Conservation (phyloP, 2,329 filamentous ascomycete genomes). For the Venturia aucupariae region DNA sequence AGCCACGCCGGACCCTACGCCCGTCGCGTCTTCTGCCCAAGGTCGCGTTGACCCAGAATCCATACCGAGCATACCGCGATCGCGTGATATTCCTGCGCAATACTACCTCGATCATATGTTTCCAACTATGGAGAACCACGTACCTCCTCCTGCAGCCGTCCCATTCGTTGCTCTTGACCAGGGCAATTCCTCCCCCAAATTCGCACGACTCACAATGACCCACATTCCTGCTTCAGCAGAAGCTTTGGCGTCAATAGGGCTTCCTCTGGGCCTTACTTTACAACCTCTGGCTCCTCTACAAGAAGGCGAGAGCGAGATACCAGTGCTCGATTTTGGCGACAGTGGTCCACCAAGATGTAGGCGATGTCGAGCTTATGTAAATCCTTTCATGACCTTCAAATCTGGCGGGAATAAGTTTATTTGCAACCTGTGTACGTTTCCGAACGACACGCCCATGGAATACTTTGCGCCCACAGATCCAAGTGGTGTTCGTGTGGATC, state of each 20-base stretch:
- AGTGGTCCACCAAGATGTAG: slow-evolving; percentile 81
- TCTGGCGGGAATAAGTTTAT: slow-evolving; percentile 93
- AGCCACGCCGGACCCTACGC: slow-evolving; percentile 22
- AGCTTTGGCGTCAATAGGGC: slow-evolving; percentile 65
- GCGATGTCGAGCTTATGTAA: slow-evolving; percentile 92
- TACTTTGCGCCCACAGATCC: slow-evolving; percentile 91
- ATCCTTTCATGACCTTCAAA: slow-evolving; percentile 97
- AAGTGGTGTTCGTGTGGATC: slow-evolving; percentile 76
- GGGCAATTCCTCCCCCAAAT: slow-evolving; percentile 92
- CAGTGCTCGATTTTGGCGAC: slow-evolving; percentile 92
- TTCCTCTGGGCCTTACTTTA: slow-evolving; percentile 79
- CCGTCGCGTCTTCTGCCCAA: slow-evolving; percentile 47
- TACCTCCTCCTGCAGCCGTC: slow-evolving; percentile 78
- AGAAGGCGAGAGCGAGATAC: slow-evolving; percentile 76
- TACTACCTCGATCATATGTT: slow-evolving; percentile 84
- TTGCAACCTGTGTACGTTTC: slow-evolving; percentile 96
- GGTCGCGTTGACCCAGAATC: slow-evolving; percentile 81
- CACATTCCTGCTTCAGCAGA: slow-evolving; percentile 81
- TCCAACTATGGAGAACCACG: slow-evolving; percentile 88
- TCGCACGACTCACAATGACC: slow-evolving; percentile 82
- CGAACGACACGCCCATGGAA: slow-evolving; percentile 84
- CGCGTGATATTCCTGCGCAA: slow-evolving; percentile 71
- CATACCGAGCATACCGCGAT: slow-evolving; percentile 80
- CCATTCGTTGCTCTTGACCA: slow-evolving; percentile 94
- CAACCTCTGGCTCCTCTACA: slow-evolving; percentile 81